Conservation (phyloP, 2,329 filamentous ascomycete species). For the Dendryphion nanum region DNA sequence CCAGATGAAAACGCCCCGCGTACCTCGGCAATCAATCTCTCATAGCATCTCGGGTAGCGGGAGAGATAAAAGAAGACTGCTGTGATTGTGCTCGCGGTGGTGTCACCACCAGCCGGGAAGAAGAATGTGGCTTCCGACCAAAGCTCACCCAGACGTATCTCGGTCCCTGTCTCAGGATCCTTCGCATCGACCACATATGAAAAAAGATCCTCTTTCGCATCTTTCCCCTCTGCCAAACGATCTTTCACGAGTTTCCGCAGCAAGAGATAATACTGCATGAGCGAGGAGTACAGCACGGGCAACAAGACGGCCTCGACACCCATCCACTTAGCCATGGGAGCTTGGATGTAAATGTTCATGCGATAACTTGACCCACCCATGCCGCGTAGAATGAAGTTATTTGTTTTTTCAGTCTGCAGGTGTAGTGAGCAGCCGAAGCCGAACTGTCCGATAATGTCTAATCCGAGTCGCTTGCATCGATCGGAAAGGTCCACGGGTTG, state of each 20-base stretch:
- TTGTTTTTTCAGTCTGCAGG: slow-evolving; percentile 22
- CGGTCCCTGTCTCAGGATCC: slow-evolving; percentile 36
- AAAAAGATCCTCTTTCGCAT: slow-evolving; percentile 33
- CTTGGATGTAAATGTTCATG: neutral
- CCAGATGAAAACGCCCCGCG: slow-evolving; percentile 7
- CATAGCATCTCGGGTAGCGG: slow-evolving; percentile 21
- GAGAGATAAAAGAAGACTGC: slow-evolving; percentile 36
- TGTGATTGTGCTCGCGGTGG: slow-evolving; percentile 24
- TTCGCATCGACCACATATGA: slow-evolving; percentile 35
- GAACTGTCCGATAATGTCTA: slow-evolving; percentile 46
- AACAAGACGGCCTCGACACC: slow-evolving; percentile 2
- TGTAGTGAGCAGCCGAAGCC: slow-evolving; percentile 33
- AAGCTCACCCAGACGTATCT: slow-evolving; percentile 5
- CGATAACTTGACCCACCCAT: slow-evolving; percentile 9
- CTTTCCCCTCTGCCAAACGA: neutral
- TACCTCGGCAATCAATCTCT: slow-evolving; percentile 9
- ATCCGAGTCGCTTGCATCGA: slow-evolving; percentile 6
- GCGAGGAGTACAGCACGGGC: neutral
- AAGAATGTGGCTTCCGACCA: slow-evolving; percentile 14
- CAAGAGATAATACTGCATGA: slow-evolving; percentile 4
- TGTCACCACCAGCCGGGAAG: slow-evolving; percentile 23
- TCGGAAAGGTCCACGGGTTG: slow-evolving; percentile 8
- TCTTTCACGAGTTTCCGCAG: slow-evolving; percentile 1
- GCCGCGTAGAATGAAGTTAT: slow-evolving; percentile 23
- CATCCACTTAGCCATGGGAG: neutral